A percentile compares a stretch with the other conserved stretches of the same genome.
These are phyloP conservation scores for Hydrangea macrophylla DNA, from an alignment of 148 eudicot genomes.

Conservation along the genomic window DNA sequence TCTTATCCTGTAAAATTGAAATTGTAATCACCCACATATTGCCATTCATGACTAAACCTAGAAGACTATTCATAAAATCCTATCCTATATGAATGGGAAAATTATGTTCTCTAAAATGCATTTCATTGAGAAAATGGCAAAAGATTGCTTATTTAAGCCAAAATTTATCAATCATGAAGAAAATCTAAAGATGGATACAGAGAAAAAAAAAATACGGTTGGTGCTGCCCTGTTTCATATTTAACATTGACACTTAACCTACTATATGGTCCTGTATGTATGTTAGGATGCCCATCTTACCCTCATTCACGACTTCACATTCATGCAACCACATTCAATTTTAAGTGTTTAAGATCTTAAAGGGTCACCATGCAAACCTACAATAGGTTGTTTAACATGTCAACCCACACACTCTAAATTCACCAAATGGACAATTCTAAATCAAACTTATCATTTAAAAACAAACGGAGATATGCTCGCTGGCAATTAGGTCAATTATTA, in stretches of 20 bases:
- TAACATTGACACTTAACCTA: no score
- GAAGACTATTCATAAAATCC: background rate
- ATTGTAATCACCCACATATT: background rate
- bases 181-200: background rate
- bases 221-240: no score
- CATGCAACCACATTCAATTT: background rate
- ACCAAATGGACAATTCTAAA: no score
- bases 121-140: background rate
- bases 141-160: background rate
- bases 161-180: background rate
- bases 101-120: background rate
- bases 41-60: background rate
- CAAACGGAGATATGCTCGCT: no score
- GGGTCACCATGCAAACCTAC: background rate
- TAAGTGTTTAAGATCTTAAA: background rate
- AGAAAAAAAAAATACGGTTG: no score
- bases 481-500: background rate
- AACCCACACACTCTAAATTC: background rate
- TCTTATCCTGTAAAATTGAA: constrained; percentile 64
- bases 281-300: no score
- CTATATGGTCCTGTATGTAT: background rate
- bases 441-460: no score
- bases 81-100: background rate
- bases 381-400: background rate
- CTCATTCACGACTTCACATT: no score